phyloP scores from a whole-genome alignment of 2,329 filamentous ascomycete species.

The Colletotrichum sp. region DNA sequence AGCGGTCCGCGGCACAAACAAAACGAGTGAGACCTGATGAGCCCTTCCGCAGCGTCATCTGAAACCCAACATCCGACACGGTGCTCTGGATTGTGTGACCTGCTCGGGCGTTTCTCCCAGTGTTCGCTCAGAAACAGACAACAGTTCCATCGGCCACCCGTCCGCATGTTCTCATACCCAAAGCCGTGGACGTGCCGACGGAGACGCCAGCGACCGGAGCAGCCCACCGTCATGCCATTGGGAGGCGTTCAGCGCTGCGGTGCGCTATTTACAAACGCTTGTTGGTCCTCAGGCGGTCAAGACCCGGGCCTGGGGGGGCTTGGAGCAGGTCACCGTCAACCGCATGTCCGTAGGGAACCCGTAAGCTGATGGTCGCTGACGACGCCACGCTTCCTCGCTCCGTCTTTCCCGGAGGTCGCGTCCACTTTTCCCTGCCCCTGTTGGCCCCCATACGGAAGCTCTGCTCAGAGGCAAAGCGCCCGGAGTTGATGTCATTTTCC shows the following conservation, averaged over 20 bases:
- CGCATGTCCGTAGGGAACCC: background rate
- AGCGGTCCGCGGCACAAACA: slow-evolving; percentile 10
- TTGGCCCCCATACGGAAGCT: slow-evolving; percentile 3
- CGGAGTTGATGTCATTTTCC: slow-evolving; percentile 21
- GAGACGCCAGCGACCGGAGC: background rate
- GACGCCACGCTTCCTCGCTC: slow-evolving; percentile 9
- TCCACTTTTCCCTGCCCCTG: slow-evolving; percentile 16
- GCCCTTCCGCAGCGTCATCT: slow-evolving; percentile 1
- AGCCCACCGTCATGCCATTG: background rate
- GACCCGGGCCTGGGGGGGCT: background rate
- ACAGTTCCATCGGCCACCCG: background rate
- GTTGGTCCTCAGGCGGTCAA: background rate
- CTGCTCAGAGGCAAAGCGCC: slow-evolving; percentile 1
- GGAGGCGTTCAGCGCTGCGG: background rate
- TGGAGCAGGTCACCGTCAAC: background rate
- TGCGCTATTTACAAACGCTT: slow-evolving; percentile 9
- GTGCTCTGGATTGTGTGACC: slow-evolving; percentile 2
- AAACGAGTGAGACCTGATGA: background rate
- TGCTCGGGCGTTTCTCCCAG: background rate
- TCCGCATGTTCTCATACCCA: background rate
- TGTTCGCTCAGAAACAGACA: background rate
- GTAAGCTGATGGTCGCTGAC: slow-evolving; percentile 14
- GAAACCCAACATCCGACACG: slow-evolving; percentile 15
- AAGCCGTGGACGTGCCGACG: background rate
- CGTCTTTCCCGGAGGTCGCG: slow-evolving; percentile 9